Evolutionary conservation across 768 basidiomycete genomes (phyloP).

Genomic region (Russula virescens): DNA sequence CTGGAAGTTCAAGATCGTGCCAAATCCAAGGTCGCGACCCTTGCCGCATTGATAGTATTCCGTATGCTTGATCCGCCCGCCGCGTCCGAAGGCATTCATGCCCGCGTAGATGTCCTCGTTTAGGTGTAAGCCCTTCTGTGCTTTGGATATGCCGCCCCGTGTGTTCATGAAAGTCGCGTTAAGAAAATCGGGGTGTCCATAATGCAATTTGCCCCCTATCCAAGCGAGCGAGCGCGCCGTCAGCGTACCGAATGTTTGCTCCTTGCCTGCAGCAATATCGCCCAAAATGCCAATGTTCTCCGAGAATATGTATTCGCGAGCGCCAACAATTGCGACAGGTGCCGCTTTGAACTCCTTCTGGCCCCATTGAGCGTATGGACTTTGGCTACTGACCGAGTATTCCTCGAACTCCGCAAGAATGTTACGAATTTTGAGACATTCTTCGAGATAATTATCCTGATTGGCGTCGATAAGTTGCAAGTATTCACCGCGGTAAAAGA

Average conservation of each 20-base stretch:
- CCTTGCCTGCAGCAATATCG: constrained; percentile 97
- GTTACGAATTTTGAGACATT: constrained; percentile 98
- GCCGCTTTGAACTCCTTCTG: constrained; percentile 82
- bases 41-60: constrained; percentile 99
- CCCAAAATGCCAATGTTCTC: constrained; percentile 99
- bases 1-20: constrained; percentile 98
- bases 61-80: constrained; percentile 96
- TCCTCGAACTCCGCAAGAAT: constrained; percentile 98
- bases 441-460: constrained; percentile 99
- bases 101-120: constrained; percentile 99
- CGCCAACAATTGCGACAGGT: constrained; percentile 96
- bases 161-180: constrained; percentile 98
- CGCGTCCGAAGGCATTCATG: constrained; percentile 96
- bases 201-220: constrained; percentile 98
- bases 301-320: constrained; percentile 99
- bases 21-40: constrained; percentile 97
- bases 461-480: constrained; percentile 99
- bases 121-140: constrained; percentile 97
- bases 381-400: constrained; percentile 76
- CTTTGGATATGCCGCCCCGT: constrained; percentile 97
- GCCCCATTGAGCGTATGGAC: constrained; percentile 87
- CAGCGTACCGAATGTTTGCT: constrained; percentile 98
- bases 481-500: constrained; percentile 99
- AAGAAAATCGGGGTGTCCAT: constrained; percentile 99
- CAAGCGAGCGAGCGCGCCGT: constrained; percentile 93